Percentiles rank a stretch among this genome's conserved stretches.
Evolutionary conservation across 163 green algal species (phyloP).

Genomic region (Coccomyxa subellipsoidea): DNA sequence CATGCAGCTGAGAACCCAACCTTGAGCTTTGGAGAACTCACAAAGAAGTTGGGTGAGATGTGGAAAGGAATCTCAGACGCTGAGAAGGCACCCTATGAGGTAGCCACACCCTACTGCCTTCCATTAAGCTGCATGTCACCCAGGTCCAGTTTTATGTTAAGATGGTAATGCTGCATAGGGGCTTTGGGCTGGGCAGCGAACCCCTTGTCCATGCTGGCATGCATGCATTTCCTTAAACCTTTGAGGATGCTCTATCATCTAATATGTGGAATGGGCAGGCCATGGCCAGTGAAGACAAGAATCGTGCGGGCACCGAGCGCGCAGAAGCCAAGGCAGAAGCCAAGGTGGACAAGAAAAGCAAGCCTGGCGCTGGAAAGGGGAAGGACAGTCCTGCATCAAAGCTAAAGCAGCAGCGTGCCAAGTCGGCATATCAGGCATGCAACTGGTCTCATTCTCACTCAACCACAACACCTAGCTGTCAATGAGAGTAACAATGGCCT

Average conservation of each 20-base stretch:
- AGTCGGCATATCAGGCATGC: slow-evolving; percentile 28
- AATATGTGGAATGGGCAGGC: neutral
- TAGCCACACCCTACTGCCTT: no score
- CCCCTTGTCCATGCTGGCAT: no score
- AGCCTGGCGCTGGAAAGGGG: neutral
- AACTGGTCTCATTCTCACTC: no score
- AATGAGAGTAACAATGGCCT: no score
- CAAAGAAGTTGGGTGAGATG: slow-evolving; percentile 30
- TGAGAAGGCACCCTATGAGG: slow-evolving; percentile 35
- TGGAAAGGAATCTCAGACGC: slow-evolving; percentile 25
- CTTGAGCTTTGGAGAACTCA: slow-evolving; percentile 15
- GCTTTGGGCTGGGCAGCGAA: no score
- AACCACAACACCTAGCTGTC: no score
- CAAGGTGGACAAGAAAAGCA: slow-evolving; percentile 24
- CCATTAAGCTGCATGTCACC: no score
- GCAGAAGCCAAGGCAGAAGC: slow-evolving; percentile 1
- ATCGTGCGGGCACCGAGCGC: slow-evolving; percentile 21
- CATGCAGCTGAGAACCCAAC: slow-evolving; percentile 31
- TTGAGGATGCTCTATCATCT: no score
- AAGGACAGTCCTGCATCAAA: slow-evolving; percentile 10
- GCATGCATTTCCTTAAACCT: no score
- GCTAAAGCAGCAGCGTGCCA: slow-evolving; percentile 15
- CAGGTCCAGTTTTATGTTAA: no score
- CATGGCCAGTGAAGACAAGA: slow-evolving; percentile 30
- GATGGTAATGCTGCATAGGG: no score